Base-by-base conservation (phyloP, 2,329 filamentous ascomycete species). In the Ceratocystis variospora region DNA sequence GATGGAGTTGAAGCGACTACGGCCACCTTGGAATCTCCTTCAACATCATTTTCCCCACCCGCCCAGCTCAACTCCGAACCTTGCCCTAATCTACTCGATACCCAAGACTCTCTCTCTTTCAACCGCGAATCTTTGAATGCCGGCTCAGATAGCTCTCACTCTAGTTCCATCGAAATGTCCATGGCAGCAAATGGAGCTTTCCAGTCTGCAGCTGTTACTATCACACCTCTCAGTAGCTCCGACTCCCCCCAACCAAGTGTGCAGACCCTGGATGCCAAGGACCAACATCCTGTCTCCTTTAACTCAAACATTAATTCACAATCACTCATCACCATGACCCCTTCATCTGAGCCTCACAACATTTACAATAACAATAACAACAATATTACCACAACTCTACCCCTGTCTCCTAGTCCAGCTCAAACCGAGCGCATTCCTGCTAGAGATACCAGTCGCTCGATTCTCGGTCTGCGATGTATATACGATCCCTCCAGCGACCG, bases 141-240 rank as follows among this genome's bases (percentile, higher is more conserved):
- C 71, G 87, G 84, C 72, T 91, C 88, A 63, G 83, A 86, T 66
- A 89, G 85, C 76, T 90, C 88, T 67, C 81, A 86, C 72, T 80
- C 82, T 67, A 90, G 86, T 77, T 83, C 85, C 65, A 31, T 46
- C 44, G 61, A 31, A n/a, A 61, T 48, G 19, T 66, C 65, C n/a
- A 45, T 25, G 17, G 28, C 61, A 7, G 61, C 41, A n/a, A 63
- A 63, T 33, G 46, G 28, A 17, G 33, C 64, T 4, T 55, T 31
- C 19, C 64, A 65, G 57, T 63, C 75, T 74, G 71, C 73, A 61
- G 72, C 74, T 64, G 77, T 74, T 75, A 75, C 76, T 74, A 70
- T 78, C 70, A 82, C 81, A 57, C 80, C 81, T 68, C 77, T 79
- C 70, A 81, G 80, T 63, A 77, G 75, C 69, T 76, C 77, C 76